Percentiles rank a stretch among this genome's conserved stretches.
Evolutionary conservation across 352 stramenopile genomes (phyloP).

Genomic region (Nothophytophthora sp.): DNA sequence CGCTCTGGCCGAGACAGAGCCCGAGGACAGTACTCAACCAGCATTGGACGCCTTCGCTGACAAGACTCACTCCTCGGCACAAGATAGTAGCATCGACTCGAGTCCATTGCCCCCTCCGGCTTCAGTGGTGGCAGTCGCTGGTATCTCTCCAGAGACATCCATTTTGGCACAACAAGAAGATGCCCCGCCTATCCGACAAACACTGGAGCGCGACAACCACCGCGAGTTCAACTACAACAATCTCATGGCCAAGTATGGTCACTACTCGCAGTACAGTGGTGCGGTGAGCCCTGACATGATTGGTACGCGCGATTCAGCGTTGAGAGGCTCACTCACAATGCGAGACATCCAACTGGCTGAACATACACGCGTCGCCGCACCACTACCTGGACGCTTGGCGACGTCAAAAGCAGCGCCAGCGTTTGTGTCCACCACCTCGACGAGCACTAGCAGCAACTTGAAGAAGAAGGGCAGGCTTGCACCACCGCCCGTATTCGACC

Average conservation of each 20-base stretch:
- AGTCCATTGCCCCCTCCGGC: no score
- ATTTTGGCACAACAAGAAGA: neutral
- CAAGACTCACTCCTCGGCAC: no score
- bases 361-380: slow-evolving; percentile 27
- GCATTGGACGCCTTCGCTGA: no score
- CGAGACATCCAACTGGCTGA: slow-evolving; percentile 40
- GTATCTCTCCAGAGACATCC: neutral
- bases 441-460: slow-evolving; percentile 6
- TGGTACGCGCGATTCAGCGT: slow-evolving; percentile 6
- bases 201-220: slow-evolving; percentile 43
- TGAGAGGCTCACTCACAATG: slow-evolving; percentile 31
- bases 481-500: slow-evolving; percentile 48
- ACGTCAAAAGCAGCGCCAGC: slow-evolving; percentile 7
- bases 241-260: slow-evolving; percentile 75
- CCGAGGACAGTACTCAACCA: slow-evolving; percentile 12
- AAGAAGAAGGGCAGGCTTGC: slow-evolving; percentile 39
- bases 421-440: slow-evolving; percentile 18
- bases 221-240: slow-evolving; percentile 73
- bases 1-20: slow-evolving; percentile 29
- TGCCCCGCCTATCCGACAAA: neutral
- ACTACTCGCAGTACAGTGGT: slow-evolving; percentile 68
- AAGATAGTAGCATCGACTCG: slow-evolving; percentile 5
- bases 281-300: slow-evolving; percentile 39
- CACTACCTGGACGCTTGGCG: slow-evolving; percentile 10
- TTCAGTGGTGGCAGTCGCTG: neutral